Evolutionary conservation across 768 basidiomycete genomes (phyloP), one percentile per base, ranked within the genome.

Genomic region (Asterophora lycoperdoides): DNA sequence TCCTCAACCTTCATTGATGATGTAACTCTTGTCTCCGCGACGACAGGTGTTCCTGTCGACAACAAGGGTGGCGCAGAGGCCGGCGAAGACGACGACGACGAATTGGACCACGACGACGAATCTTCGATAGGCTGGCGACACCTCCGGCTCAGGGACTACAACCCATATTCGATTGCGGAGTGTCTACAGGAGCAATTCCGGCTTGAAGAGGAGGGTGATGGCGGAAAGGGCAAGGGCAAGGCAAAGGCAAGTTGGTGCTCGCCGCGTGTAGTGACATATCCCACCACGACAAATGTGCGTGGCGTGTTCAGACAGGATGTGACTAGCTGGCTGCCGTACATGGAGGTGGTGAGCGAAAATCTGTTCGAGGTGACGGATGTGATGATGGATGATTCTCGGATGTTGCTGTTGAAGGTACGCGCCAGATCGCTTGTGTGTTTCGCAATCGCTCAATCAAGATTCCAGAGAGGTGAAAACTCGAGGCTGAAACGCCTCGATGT

Each of bases 381-480:
- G 43, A 79, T 79, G 78, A 75, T 79, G 71, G 79, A 79, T 58
- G 77, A 77, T 54, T 70, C 68, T 53, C 60, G 77, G 49, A 53
- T 81, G 42, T 60, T 79, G 48, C 56, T 80, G 42, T 61, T 79
- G 36, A 74, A 75, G 69, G 77, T 78, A 66, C 61, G 30, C 9
- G 30, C 8, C 30, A 9, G 9, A 32, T 32, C 9, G 6, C 13
- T 32, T 32, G 4, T 32, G 47, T 39, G n/a, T 45, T 35, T 49
- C 28, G 36, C 47, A 43, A 34, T 41, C 51, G 9, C 9, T 10
- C n/a, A 32, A 13, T 3, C 30, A 10, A 9, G 9, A 32, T 32
- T 32, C 13, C 8, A 51, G 60, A 75, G 76, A 64, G 74, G 53
- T 65, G 68, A 17, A 56, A 62, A 48, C 54, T 72, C 69, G 18